Evolutionary conservation across 2,329 filamentous ascomycete genomes (phyloP).

Genomic region (Plenodomus tracheiphilus): DNA sequence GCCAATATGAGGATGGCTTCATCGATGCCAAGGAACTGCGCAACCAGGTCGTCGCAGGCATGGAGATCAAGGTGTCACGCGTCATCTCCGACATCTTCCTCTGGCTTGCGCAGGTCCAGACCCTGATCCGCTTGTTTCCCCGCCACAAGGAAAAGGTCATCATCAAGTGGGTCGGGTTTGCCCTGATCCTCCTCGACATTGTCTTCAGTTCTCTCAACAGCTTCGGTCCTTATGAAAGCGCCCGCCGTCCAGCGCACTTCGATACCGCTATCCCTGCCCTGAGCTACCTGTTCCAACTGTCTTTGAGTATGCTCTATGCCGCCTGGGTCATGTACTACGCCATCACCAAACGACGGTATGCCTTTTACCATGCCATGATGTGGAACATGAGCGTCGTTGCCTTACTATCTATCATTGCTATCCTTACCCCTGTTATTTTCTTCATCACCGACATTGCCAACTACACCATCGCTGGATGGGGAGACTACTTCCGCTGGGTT

Average conservation of each 20-base stretch:
- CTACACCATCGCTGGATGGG: constrained; percentile 85
- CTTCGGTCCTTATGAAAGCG: constrained; percentile 64
- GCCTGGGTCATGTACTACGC: constrained; percentile 94
- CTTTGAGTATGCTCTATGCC: constrained; percentile 83
- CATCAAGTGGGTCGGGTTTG: constrained; percentile 98
- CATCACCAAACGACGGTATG: constrained; percentile 86
- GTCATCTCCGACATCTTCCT: constrained; percentile 95
- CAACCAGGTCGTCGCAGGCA: constrained; percentile 76
- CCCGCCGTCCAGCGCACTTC: constrained; percentile 71
- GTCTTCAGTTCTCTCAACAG: constrained; percentile 91
- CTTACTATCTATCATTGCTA: constrained; percentile 74
- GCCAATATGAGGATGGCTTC: constrained; percentile 77
- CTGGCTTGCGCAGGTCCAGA: constrained; percentile 97
- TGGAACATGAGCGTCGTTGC: constrained; percentile 84
- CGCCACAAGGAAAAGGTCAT: constrained; percentile 96
- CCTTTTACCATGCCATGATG: constrained; percentile 89
- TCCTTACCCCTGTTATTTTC: constrained; percentile 87
- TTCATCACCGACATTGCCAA: constrained; percentile 90
- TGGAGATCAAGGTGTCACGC: constrained; percentile 85
- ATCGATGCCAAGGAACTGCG: constrained; percentile 80
- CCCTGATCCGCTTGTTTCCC: constrained; percentile 90
- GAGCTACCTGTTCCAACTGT: constrained; percentile 86
- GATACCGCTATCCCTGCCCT: constrained; percentile 88
- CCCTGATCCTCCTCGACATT: constrained; percentile 85
- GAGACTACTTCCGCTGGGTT: constrained; percentile 96